Base-by-base conservation (phyloP, 2,329 filamentous ascomycete species). In the Sphaerostilbella broomeana region DNA sequence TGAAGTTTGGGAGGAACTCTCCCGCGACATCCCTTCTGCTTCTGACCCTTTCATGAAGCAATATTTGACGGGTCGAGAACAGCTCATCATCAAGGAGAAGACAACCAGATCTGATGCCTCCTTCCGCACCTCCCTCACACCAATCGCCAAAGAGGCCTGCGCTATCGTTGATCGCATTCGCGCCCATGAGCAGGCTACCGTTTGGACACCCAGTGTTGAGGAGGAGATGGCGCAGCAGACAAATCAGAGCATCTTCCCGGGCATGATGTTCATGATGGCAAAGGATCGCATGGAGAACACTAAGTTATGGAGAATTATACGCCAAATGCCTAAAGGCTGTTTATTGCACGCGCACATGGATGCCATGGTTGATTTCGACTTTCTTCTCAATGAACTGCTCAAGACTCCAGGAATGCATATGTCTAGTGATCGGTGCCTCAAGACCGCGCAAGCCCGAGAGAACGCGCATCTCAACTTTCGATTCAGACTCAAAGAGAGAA, bases 261-360 rank as follows among this genome's bases (percentile, higher is more conserved):
- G 89, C 9, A 94, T 95, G 83, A 92, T 94, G 84, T 95, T 95
- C 63, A 81, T 77, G 24, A 72, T 90, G 24, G 87, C 87, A 51
- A 90, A 88, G 61, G 75, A 80, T n/a, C 77, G 79, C 25, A 94
- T 95, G 78, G 86, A 94, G 62, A 71, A 72, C 50, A 94, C 86
- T 11, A 80, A 80, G 54, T 70, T 95, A 17, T 97, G 87, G 87
- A 73, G 79, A 48, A 92, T 95, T 51, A 75, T 95, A 12, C 76
- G 81, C 43, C 75, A 69, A 47, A 87, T 97, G 84, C 90, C 90
- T 19, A 97, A 97, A 60, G 92, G 90, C 10, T 73, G 81, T 7
- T 68, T 94, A 20, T 65, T 94, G 44, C 89, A 97, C 65, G 86
- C 86, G 29, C 89, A 97, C 61, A 68, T 94, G 56, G 86, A 94